Evolutionary conservation across 2,329 filamentous ascomycete genomes (phyloP).

Genomic region (Ophiostoma australiae): DNA sequence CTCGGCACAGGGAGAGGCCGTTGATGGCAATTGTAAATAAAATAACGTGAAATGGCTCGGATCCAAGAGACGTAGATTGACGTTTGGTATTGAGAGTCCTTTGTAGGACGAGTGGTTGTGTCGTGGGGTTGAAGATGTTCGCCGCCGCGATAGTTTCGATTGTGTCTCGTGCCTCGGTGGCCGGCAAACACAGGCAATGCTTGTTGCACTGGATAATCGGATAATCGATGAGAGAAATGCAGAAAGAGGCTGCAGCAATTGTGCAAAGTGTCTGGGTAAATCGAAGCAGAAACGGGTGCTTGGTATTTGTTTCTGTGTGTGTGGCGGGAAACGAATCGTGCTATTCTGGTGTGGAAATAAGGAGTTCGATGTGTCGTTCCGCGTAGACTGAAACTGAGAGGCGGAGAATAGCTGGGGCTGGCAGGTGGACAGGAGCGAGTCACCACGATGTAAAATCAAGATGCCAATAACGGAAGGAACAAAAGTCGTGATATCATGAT

Average conservation of each 20-base stretch:
- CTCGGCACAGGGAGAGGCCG: slow-evolving; percentile 3
- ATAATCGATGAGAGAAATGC: not conserved
- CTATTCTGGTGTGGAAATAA: slow-evolving; percentile 14
- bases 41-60: not conserved
- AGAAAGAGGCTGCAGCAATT: not conserved
- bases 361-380: slow-evolving; percentile 12
- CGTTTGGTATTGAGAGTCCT: not conserved
- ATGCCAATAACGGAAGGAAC: not conserved
- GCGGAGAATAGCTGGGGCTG: slow-evolving; percentile 12
- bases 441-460: not conserved
- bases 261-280: not conserved
- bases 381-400: slow-evolving; percentile 23
- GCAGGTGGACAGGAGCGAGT: not conserved
- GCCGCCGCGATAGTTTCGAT: not conserved
- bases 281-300: not conserved
- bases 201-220: not conserved
- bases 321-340: not conserved
- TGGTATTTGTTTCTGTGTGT: not conserved
- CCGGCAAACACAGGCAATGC: not conserved
- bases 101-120: not conserved
- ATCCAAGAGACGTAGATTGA: not conserved
- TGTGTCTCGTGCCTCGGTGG: not conserved
- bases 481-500: not conserved
- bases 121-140: not conserved
- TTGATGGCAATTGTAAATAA: not conserved